Conservation (phyloP, 2,329 filamentous ascomycete species). For the Xylariales sp. region DNA sequence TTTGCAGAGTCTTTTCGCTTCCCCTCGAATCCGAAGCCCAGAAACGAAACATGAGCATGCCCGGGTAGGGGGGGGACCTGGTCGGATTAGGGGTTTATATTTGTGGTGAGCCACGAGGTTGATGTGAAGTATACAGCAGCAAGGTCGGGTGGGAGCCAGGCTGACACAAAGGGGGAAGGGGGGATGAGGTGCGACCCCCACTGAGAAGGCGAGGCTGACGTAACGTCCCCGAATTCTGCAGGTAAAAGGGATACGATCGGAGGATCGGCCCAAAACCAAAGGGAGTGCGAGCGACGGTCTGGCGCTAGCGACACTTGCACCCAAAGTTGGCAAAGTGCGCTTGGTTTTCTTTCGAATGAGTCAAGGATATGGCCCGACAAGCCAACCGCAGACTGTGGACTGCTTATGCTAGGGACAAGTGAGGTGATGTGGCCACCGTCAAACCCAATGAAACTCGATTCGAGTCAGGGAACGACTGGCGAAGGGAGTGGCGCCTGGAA, state of each 20-base stretch:
- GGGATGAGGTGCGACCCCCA: conserved; percentile 20
- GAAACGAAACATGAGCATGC: conserved; percentile 57
- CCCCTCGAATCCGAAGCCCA: conserved; percentile 55
- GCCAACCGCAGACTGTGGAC: conserved; percentile 18
- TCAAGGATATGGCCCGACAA: conserved; percentile 13
- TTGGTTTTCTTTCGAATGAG: not conserved
- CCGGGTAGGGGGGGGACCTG: conserved; percentile 14
- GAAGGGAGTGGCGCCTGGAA: conserved; percentile 10
- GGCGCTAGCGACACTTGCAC: too few species aligned
- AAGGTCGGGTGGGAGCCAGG: conserved; percentile 4
- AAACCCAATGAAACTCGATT: conserved; percentile 29
- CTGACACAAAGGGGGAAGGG: conserved; percentile 16
- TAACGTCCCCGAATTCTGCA: conserved; percentile 20
- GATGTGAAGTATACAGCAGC: conserved; percentile 1
- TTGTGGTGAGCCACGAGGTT: conserved; percentile 8
- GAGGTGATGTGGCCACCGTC: conserved; percentile 30
- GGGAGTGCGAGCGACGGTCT: conserved; percentile 5
- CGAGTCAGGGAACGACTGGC: conserved; percentile 27
- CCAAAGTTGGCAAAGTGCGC: conserved; percentile 5
- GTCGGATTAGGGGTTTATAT: conserved; percentile 5
- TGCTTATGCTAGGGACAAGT: conserved; percentile 15
- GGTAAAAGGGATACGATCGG: conserved; percentile 9
- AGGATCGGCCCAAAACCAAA: conserved; percentile 11
- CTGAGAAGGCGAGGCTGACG: conserved; percentile 26
- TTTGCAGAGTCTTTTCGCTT: conserved; percentile 47